Evolutionary conservation across 345 rosid species (phyloP), one percentile per base, ranked within the genome.

Genomic region (Citrus reticulata): DNA sequence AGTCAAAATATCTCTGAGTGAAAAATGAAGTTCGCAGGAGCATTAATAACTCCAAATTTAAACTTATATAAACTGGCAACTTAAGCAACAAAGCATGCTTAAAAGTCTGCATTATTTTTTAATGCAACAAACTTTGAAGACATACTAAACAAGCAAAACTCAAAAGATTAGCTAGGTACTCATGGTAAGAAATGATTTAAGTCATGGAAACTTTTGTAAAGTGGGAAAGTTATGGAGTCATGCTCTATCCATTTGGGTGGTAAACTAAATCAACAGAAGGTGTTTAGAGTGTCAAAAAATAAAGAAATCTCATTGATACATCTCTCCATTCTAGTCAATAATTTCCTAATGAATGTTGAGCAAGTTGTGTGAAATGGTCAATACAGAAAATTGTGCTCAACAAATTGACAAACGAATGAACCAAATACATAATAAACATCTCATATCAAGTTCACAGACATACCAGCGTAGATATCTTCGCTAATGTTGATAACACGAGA

Each of bases 401-500:
- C 64, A 57, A 22, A 72, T 57, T 20, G 34, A 30, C 24, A 64
- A 66, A 46, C 10, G 37, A 17, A 68, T 24, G 32, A 68, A 76
- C 60, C 76, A 76, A 72, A 20, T 8, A 27, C 62, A 39, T 51
- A 22, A 6, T 42, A 65, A 64, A n/a, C n/a, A 29, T 25, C 22
- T 25, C 37, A 32, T 73, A 35, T 63, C 59, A 60, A 72, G 68
- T 17, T 11, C 67, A 77, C 24, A 57, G 54, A 11, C 68, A 81
- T 84, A 90, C 99, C 99, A 80, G 99, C 90, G 84, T 40, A 96
- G 54, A 96, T 96, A 84, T 94, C 98, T 88, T 96, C 99, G 73
- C 99, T 96, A 76, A 96, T 94, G 86, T 96, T 96, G 83, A 96
- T 96, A 79, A 96, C 89, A 77, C 98, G 97, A 81, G 99, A 95